A percentile compares a stretch with the other conserved stretches of the same genome.
Evolutionary conservation across 345 rosid genomes (phyloP).

Genomic region (Pistacia vera): DNA sequence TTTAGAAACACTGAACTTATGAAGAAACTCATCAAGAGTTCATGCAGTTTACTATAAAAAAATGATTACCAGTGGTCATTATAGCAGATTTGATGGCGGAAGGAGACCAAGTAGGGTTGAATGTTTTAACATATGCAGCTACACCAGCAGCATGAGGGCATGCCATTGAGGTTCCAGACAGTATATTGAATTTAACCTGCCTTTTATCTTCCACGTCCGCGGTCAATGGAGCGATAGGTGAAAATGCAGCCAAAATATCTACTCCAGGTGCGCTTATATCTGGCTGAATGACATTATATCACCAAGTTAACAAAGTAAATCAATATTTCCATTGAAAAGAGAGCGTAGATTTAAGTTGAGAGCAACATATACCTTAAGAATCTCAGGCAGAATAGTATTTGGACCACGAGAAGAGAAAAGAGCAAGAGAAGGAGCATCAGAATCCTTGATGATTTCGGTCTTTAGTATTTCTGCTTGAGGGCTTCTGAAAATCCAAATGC

Average conservation of each 20-base stretch:
- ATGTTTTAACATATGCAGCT: slow-evolving; percentile 45
- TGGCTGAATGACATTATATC: slow-evolving; percentile 34
- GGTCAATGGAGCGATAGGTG: slow-evolving; percentile 28
- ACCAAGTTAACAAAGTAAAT: neutral
- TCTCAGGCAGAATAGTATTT: slow-evolving; percentile 20
- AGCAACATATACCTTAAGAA: slow-evolving; percentile 17
- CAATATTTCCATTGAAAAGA: neutral
- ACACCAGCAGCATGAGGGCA: slow-evolving; percentile 56
- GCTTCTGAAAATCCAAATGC: neutral
- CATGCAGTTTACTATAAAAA: neutral
- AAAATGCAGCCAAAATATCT: slow-evolving; percentile 45
- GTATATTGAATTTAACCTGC: slow-evolving; percentile 26
- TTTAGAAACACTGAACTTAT: neutral
- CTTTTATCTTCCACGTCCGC: slow-evolving; percentile 17
- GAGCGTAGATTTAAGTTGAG: neutral
- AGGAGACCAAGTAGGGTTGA: slow-evolving; percentile 64
- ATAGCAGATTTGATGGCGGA: slow-evolving; percentile 63
- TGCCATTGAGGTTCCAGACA: slow-evolving; percentile 66
- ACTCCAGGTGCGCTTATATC: slow-evolving; percentile 55
- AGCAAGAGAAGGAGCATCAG: slow-evolving; percentile 37
- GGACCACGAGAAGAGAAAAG: slow-evolving; percentile 52
- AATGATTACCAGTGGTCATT: slow-evolving; percentile 57
- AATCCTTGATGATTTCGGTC: slow-evolving; percentile 29
- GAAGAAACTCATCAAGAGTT: neutral
- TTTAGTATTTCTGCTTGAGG: slow-evolving; percentile 28